These are phyloP conservation scores for Carpinus viminea DNA, from an alignment of 306 rosid genomes.

Conservation along the genomic window DNA sequence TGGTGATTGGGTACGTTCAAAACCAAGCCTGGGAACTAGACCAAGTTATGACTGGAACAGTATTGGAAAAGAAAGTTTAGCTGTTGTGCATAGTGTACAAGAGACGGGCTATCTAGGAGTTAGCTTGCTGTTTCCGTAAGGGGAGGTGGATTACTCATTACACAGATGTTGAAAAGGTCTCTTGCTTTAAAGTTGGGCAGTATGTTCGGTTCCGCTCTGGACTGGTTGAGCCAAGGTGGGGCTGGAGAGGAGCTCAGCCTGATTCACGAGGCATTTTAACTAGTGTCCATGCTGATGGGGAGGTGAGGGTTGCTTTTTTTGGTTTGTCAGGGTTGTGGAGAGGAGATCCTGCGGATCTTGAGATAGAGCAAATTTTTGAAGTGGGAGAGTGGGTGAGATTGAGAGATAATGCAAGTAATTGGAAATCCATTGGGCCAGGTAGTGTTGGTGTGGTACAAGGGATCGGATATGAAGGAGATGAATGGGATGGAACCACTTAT, in stretches of 20 bases:
- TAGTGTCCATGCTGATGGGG: constrained; percentile 91
- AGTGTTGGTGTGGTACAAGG: constrained; percentile 95
- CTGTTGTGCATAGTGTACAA: constrained; percentile 94
- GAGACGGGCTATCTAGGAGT: constrained; percentile 92
- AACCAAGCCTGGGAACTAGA: constrained; percentile 88
- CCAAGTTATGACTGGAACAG: constrained; percentile 97
- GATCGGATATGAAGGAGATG: constrained; percentile 73
- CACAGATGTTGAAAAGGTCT: constrained; percentile 88
- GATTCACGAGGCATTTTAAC: constrained; percentile 80
- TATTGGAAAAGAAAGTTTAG: constrained; percentile 86
- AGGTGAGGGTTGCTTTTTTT: constrained; percentile 76
- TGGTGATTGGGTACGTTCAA: constrained; percentile 99
- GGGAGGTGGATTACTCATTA: constrained; percentile 89
- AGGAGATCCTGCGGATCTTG: constrained; percentile 94
- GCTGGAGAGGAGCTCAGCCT: constrained; percentile 90
- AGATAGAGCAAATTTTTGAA: constrained; percentile 74
- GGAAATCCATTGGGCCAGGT: constrained; percentile 85
- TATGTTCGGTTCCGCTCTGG: constrained; percentile 83
- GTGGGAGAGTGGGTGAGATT: constrained; percentile 97
- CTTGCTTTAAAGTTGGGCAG: constrained; percentile 82
- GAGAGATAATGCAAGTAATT: constrained; percentile 53
- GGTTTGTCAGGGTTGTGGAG: constrained; percentile 86
- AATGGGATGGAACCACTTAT: constrained; percentile 66
- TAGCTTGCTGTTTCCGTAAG: constrained; percentile 97
- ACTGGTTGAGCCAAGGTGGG: constrained; percentile 89